Conservation (phyloP, 805 yeast species). For the Kluyveromyces starmeri region DNA sequence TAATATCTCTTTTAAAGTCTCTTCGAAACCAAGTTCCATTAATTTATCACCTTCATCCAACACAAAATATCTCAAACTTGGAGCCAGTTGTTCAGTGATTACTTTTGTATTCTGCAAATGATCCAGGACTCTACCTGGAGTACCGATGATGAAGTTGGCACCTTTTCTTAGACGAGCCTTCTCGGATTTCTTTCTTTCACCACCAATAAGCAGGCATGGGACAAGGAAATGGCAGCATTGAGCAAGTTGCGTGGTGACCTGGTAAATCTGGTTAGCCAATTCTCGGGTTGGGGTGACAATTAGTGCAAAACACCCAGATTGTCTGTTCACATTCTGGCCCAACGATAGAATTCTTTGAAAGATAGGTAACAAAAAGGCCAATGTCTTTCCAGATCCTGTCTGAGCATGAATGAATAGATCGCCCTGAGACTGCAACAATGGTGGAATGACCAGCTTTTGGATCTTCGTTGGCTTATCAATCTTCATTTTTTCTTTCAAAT, state of each 20-base stretch:
- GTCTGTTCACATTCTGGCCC: constrained; percentile 39
- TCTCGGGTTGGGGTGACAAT: constrained; percentile 93
- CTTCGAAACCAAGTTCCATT: constrained; percentile 95
- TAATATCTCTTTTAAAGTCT: constrained; percentile 73
- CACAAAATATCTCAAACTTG: constrained; percentile 76
- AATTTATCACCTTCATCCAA: constrained; percentile 95
- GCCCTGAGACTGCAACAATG: constrained; percentile 34
- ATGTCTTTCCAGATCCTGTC: constrained; percentile 96
- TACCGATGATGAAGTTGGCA: constrained; percentile 89
- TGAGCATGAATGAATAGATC: constrained; percentile 93
- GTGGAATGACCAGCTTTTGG: constrained; percentile 75
- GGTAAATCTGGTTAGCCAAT: constrained; percentile 80
- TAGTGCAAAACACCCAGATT: constrained; percentile 80
- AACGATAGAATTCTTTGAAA: constrained; percentile 60
- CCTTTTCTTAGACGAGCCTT: constrained; percentile 95
- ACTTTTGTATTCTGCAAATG: constrained; percentile 85
- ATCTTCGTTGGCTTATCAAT: constrained; percentile 73
- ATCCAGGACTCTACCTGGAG: constrained; percentile 94
- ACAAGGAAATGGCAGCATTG: constrained; percentile 81
- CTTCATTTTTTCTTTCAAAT: constrained; percentile 46
- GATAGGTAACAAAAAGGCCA: constrained; percentile 80
- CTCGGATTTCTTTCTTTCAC: constrained; percentile 94
- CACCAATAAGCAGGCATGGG: constrained; percentile 95
- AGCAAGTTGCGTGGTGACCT: constrained; percentile 64
- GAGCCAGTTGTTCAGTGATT: constrained; percentile 44